Base-by-base conservation (phyloP, 2,329 filamentous ascomycete species). In the Clonostachys chloroleuca region DNA sequence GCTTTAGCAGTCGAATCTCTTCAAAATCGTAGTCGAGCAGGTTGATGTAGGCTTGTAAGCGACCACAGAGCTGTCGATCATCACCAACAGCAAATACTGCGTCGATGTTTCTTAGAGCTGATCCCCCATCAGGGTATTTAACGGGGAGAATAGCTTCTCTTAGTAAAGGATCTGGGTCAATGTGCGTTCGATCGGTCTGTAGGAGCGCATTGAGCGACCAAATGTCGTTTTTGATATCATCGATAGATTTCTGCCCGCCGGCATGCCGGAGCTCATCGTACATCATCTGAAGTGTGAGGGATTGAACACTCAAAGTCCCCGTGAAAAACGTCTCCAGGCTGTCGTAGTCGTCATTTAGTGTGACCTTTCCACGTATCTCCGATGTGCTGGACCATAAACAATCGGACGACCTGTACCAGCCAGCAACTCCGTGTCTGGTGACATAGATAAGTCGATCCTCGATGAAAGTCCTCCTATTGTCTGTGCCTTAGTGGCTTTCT, bases 21-120 rank as follows among this genome's bases (percentile, higher is more conserved):
- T 66, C 55, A 3, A 68, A 42, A 0, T 42, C 51, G 44, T 69
- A 70, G 47, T 69, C 66, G 0, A 72, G 52, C 3, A 65, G 48
- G 42, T 61, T 67, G 5, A 61, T 57, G 12, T 48, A 54, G 6
- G 45, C 17, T 0, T 43, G 17, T 43, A 73, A 72, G 1, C 50
- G 44, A 4, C 56, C 50, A 0, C 42, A 44, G 2, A 68, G 45
- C 1, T 37, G 16, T 8, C 66, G 56, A 20, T 62, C 61, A 43
- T 72, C 68, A 2, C 56, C 45, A 2, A 72, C 59, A 12, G 56
- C 59, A 43, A 72, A 72, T 18, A 57, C 49, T 0, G 52, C 47
- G 5, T 42, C 41, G 0, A 49, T 53, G 0, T 52, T 47, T 6
- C 52, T 44, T 2, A 62, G 18, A 3, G 40, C 48, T 7, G 46